Percentiles rank a stretch among this genome's conserved stretches.
Conservation (phyloP, 805 yeast genomes). For the Starmera pachycereana region DNA sequence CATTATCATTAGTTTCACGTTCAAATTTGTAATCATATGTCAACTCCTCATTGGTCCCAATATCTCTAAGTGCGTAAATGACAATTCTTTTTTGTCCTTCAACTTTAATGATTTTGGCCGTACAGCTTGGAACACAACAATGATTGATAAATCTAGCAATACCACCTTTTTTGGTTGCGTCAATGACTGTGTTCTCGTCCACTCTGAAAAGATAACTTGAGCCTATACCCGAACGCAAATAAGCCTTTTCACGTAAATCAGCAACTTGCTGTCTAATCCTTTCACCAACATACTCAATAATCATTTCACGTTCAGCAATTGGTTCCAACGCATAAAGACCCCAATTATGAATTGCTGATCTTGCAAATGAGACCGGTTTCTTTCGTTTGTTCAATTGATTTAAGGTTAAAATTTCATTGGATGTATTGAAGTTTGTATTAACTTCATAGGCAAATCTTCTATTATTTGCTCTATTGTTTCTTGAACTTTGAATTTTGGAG, state of each 20-base stretch:
- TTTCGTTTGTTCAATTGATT: slow-evolving; percentile 84
- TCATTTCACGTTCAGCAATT: slow-evolving; percentile 94
- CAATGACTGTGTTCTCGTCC: slow-evolving; percentile 90
- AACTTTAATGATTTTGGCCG: slow-evolving; percentile 91
- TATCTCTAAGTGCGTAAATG: slow-evolving; percentile 83
- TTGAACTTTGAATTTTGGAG: slow-evolving; percentile 51
- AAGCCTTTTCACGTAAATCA: slow-evolving; percentile 80
- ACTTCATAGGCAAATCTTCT: slow-evolving; percentile 86
- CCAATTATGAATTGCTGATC: slow-evolving; percentile 98
- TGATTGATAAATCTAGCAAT: slow-evolving; percentile 96
- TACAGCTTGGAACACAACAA: slow-evolving; percentile 95
- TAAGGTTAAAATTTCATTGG: slow-evolving; percentile 69
- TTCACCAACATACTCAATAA: slow-evolving; percentile 96
- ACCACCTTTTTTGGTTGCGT: slow-evolving; percentile 96
- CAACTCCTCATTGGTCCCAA: slow-evolving; percentile 80
- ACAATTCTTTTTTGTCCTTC: slow-evolving; percentile 92
- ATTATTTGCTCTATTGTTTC: slow-evolving; percentile 78
- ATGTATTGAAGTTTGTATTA: slow-evolving; percentile 73
- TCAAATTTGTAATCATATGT: slow-evolving; percentile 96
- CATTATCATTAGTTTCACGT: slow-evolving; percentile 79
- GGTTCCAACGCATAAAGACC: slow-evolving; percentile 94
- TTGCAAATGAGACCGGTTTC: slow-evolving; percentile 92
- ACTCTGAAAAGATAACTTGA: slow-evolving; percentile 88
- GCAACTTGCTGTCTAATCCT: slow-evolving; percentile 89
- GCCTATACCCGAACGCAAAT: slow-evolving; percentile 86